phyloP scores from a whole-genome alignment of 192 early-diverging fungal species.

The Backusella morwellensis region DNA sequence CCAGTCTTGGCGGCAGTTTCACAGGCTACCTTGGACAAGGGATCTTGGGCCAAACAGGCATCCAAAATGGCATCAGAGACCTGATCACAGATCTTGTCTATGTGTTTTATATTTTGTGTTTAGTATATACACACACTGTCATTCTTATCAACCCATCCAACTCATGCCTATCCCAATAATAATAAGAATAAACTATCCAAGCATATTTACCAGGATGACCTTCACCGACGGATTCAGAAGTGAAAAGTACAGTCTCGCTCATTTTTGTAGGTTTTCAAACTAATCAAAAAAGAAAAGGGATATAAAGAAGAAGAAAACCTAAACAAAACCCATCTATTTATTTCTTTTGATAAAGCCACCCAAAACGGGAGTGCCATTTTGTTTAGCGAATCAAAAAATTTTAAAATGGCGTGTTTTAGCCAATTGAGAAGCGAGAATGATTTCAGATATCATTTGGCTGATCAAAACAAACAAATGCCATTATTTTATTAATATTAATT shows the following conservation, averaged over 20 bases:
- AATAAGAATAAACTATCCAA: not conserved
- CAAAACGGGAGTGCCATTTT: not conserved
- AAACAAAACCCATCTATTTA: not conserved
- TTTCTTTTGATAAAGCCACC: not conserved
- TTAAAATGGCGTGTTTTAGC: not conserved
- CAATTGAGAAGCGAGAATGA: not conserved
- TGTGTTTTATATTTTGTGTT: not conserved
- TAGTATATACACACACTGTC: not conserved
- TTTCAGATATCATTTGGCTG: not conserved
- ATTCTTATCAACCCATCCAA: not conserved
- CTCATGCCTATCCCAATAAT: no score
- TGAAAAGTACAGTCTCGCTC: slow-evolving; percentile 95
- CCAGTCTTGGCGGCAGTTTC: slow-evolving; percentile 99
- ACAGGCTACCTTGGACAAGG: slow-evolving; percentile 98
- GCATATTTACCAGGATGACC: slow-evolving; percentile 85
- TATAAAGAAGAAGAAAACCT: not conserved
- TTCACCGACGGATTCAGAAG: slow-evolving; percentile 99
- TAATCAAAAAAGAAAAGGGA: not conserved
- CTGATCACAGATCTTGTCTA: slow-evolving; percentile 99
- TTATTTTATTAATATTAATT: not conserved
- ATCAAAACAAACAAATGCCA: not conserved
- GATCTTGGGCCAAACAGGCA: slow-evolving; percentile 91
- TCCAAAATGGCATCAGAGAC: slow-evolving; percentile 99
- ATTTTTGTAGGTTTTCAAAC: slow-evolving; percentile 8
- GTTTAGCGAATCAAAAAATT: not conserved